Percentiles rank a stretch among this genome's conserved stretches.
Evolutionary conservation across 331 rosid species (phyloP).

Genomic region (Quercus tomentella): DNA sequence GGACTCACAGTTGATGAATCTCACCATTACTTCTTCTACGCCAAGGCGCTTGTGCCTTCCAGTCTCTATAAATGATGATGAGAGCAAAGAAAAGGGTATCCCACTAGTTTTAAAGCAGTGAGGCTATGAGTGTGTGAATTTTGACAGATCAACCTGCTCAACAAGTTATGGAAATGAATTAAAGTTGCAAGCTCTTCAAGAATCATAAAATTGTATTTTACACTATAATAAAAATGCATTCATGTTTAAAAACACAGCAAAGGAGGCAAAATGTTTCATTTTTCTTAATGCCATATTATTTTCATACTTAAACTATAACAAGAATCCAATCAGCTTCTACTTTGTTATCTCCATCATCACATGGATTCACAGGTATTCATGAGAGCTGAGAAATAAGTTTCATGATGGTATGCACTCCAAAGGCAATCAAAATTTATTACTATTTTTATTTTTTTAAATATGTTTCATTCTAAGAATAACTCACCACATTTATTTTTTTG

Average conservation of each 20-base stretch:
- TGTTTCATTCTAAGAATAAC: too few relatives aligned
- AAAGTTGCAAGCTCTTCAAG: neutral
- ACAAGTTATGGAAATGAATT: neutral
- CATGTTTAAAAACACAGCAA: neutral
- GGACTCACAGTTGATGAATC: constrained; percentile 18
- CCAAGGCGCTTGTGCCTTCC: neutral
- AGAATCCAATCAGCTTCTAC: too few relatives aligned
- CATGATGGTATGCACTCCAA: too few relatives aligned
- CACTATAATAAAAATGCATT: neutral
- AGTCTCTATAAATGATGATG: neutral
- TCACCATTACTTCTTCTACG: constrained; percentile 12
- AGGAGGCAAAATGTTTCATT: too few relatives aligned
- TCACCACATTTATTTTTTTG: too few relatives aligned
- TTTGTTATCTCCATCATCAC: too few relatives aligned
- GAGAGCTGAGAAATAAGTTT: too few relatives aligned
- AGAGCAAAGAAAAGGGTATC: constrained; percentile 8
- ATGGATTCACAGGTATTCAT: too few relatives aligned
- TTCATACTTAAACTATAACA: too few relatives aligned
- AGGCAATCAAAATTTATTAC: too few relatives aligned
- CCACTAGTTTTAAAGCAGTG: neutral
- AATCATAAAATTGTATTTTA: neutral
- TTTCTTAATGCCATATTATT: too few relatives aligned
- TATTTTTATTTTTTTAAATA: too few relatives aligned
- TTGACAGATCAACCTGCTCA: constrained; percentile 1
- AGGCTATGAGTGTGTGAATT: neutral